Evolutionary conservation across 1,284 basidiomycete species (phyloP), one percentile per base, ranked within the genome.

Genomic region (Pyrrhoderma lamaoense): DNA sequence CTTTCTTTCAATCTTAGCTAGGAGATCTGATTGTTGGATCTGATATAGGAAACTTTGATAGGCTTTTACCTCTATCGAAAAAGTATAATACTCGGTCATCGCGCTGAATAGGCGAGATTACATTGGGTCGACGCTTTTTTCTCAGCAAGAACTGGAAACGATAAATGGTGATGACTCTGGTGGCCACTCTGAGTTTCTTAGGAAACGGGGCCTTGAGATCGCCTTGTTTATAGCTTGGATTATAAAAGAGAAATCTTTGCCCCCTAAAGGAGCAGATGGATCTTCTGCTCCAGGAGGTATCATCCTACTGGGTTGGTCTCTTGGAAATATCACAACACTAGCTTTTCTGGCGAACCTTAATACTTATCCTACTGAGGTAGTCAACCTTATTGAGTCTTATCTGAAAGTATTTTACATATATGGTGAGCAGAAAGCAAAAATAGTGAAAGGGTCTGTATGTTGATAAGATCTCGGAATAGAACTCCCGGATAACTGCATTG

Each of bases 21-120:
- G 38, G 27, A 4, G 22, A 9, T 9, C 22, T 38, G 8, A 9
- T 25, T 40, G 5, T 7, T 40, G 27, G 3, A n/a, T 22, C 19
- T 21, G 21, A 13, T 18, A 4, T 36, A 54, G 52, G 36, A 21
- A 53, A 40, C n/a, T 54, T 48, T 27, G 57, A 53, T 38, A 11
- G 51, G 56, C 45, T 61, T 52, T 36, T 47, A 43, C 18, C 54
- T 14, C 4, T 47, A 55, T 52, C 47, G 52, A 22, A 55, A 45
- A 14, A 57, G 45, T 35, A 58, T 44, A 56, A 59, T 22, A 35
- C 59, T 16, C 58, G 60, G 44, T 61, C 8, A 55, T 61, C 1
- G 45, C 56, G 1, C 25, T 62, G n/a, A 61, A 61, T 36, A 47
- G 49, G n/a, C 57, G 62, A n/a, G 62, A 62, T 47, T 61, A 61